Conservation (phyloP, 306 rosid genomes). For the Fagus sylvatica region DNA sequence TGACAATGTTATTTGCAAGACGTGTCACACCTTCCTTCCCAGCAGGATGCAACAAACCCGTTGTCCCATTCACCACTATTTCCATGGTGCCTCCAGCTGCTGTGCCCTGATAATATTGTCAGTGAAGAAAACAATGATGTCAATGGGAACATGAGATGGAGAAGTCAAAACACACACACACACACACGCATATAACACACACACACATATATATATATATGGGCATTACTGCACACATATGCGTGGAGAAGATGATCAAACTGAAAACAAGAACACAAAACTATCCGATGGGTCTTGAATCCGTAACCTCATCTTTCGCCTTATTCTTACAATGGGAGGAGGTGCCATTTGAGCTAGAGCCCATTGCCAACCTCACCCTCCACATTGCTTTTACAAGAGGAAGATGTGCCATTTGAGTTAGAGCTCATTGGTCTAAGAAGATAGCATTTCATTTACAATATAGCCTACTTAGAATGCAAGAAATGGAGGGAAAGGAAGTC, state of each 20-base stretch:
- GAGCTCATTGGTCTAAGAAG: neutral
- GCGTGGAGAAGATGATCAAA: no score
- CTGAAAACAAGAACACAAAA: no score
- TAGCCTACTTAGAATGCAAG: neutral
- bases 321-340: no score
- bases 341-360: no score
- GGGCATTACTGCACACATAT: no score
- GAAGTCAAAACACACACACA: neutral
- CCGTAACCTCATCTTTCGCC: no score
- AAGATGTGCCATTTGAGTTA: no score
- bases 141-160: neutral
- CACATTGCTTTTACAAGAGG: no score
- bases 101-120: slow-evolving; percentile 56
- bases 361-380: no score
- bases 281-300: no score
- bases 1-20: slow-evolving; percentile 76
- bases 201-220: no score
- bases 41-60: slow-evolving; percentile 76
- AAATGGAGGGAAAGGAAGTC: slow-evolving; percentile 12
- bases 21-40: slow-evolving; percentile 73
- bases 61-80: slow-evolving; percentile 79
- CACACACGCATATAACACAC: no score
- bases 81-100: slow-evolving; percentile 96
- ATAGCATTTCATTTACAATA: neutral
- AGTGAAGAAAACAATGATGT: neutral